Conservation (phyloP, 352 stramenopile genomes). For the Phytophthora multivora region DNA sequence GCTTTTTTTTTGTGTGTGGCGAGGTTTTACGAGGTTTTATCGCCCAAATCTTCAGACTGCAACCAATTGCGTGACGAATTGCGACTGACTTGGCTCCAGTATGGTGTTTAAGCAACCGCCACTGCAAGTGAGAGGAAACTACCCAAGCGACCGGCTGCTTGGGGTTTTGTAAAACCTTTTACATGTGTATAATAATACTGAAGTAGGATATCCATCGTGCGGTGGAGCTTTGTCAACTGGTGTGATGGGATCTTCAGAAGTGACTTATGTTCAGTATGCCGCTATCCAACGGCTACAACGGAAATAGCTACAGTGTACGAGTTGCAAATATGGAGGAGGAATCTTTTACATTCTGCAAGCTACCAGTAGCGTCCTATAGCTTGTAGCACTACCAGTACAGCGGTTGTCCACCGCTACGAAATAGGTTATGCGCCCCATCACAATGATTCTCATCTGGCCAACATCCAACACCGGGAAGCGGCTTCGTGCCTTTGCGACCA, state of each 20-base stretch:
- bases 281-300: constrained; percentile 1
- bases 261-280: neutral
- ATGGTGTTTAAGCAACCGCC: constrained; percentile 10
- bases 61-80: neutral
- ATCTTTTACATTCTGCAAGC: too few species aligned
- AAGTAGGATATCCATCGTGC: constrained; percentile 7
- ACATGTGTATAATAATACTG: neutral
- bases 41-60: constrained; percentile 8
- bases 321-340: too few species aligned
- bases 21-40: constrained; percentile 21
- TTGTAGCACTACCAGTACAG: too few species aligned
- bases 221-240: neutral
- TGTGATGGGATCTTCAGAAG: constrained; percentile 7
- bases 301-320: too few species aligned
- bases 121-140: neutral
- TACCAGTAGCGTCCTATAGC: too few species aligned
- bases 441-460: constrained; percentile 3
- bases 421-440: constrained; percentile 2
- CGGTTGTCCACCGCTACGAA: neutral
- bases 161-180: too few species aligned
- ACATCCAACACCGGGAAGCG: constrained; percentile 17
- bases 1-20: constrained; percentile 5
- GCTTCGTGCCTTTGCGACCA: constrained; percentile 19
- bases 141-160: neutral
- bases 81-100: constrained; percentile 2